phyloP scores from a whole-genome alignment of 208 protist species.

The Acanthamoeba royreba region DNA sequence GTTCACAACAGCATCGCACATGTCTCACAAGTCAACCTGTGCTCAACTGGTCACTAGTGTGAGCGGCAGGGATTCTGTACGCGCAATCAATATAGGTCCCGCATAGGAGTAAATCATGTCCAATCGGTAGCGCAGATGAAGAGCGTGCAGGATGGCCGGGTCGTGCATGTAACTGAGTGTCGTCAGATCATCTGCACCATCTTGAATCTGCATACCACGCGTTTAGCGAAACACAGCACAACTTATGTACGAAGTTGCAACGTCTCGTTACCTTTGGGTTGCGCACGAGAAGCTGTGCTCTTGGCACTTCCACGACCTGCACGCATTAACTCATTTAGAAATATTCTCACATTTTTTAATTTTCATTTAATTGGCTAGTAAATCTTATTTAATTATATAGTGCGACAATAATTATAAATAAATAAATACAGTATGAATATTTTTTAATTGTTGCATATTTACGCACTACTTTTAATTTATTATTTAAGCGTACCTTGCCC shows the following conservation, averaged over 20 bases:
- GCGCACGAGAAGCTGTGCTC: not conserved
- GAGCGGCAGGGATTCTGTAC: no score
- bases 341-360: not conserved
- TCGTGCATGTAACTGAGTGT: slow-evolving; percentile 76
- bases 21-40: no score
- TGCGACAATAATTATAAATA: not conserved
- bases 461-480: not conserved
- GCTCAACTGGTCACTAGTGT: no score
- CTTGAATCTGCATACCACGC: slow-evolving; percentile 9
- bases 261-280: not conserved
- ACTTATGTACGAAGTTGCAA: not conserved
- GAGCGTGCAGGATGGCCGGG: slow-evolving; percentile 70
- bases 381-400: not conserved
- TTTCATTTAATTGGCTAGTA: no score
- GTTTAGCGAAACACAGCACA: not conserved
- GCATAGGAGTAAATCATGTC: slow-evolving; percentile 28
- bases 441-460: no score
- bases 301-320: not conserved
- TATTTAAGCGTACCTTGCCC: not conserved
- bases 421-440: not conserved
- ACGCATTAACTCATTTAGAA: not conserved
- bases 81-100: slow-evolving; percentile 13
- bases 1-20: no score
- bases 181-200: slow-evolving; percentile 75
- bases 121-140: not conserved